These are phyloP conservation scores for Leccinellum albellum DNA, from an alignment of 768 basidiomycete species.

Conservation along the genomic window DNA sequence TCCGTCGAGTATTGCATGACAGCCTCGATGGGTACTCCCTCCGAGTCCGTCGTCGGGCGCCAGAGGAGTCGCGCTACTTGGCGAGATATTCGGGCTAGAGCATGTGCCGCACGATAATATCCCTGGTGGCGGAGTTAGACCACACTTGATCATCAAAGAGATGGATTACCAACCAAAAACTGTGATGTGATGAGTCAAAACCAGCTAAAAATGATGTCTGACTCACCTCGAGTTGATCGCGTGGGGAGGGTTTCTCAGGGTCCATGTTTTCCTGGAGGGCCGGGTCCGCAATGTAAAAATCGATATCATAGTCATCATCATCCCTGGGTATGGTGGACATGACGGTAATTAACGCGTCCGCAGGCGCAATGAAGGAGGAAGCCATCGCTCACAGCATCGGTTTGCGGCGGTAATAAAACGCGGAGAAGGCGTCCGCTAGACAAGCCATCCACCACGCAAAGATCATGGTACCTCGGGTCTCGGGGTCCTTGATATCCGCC, in stretches of 20 bases:
- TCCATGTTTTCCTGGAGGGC: constrained; percentile 47
- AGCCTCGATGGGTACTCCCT: constrained; percentile 72
- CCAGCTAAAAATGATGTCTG: not conserved
- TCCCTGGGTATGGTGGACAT: constrained; percentile 39
- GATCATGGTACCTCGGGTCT: constrained; percentile 78
- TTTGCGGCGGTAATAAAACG: constrained; percentile 82
- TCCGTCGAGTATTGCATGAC: constrained; percentile 52
- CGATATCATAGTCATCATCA: constrained; percentile 87
- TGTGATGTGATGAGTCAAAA: constrained; percentile 26
- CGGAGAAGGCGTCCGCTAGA: constrained; percentile 76
- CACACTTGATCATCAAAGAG: not conserved
- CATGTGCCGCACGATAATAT: constrained; percentile 80
- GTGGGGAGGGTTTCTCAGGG: constrained; percentile 54
- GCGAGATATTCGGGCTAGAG: constrained; percentile 78
- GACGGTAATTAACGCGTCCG: constrained; percentile 22
- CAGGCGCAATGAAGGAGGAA: constrained; percentile 3
- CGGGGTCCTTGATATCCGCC: constrained; percentile 66
- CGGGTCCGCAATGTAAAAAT: constrained; percentile 78
- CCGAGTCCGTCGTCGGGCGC: constrained; percentile 70
- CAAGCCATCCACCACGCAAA: constrained; percentile 96
- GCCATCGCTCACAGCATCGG: constrained; percentile 56
- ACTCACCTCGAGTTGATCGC: constrained; percentile 76
- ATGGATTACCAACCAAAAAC: constrained; percentile 59
- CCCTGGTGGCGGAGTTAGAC: constrained; percentile 44
- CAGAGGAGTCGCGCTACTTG: constrained; percentile 79